These are phyloP conservation scores for Monilinia fructicola DNA, from an alignment of 2,329 filamentous ascomycete species.

Conservation along the genomic window DNA sequence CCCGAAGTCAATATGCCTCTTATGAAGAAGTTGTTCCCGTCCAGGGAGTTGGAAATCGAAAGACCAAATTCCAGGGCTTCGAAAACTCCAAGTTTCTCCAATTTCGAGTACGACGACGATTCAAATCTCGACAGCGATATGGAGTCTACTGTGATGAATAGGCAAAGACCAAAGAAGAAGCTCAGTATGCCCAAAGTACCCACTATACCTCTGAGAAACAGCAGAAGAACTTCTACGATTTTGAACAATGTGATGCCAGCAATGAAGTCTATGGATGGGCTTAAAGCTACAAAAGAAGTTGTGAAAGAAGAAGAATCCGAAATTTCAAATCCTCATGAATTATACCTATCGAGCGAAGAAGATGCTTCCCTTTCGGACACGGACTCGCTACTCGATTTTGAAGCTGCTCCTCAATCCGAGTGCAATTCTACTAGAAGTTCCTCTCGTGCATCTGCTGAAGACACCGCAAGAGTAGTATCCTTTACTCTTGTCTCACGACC, in stretches of 20 bases:
- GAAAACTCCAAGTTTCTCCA: conserved; percentile 28
- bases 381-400: conserved; percentile 51
- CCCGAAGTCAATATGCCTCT: conserved; percentile 31
- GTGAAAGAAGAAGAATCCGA: conserved; percentile 24
- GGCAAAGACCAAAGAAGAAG: conserved; percentile 31
- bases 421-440: conserved; percentile 39
- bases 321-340: conserved; percentile 50
- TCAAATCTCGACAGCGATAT: conserved; percentile 36
- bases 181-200: conserved; percentile 31
- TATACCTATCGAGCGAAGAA: conserved; percentile 66
- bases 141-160: conserved; percentile 36
- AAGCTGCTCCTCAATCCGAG: conserved; percentile 37
- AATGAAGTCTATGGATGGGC: conserved; percentile 34
- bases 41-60: conserved; percentile 27
- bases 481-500: conserved; percentile 61
- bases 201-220: conserved; percentile 33
- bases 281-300: conserved; percentile 28
- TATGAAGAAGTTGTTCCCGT: conserved; percentile 33
- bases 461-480: conserved; percentile 58
- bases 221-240: conserved; percentile 34
- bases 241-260: conserved; percentile 36
- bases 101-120: conserved; percentile 33
- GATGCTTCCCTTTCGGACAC: conserved; percentile 64
- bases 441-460: conserved; percentile 46
- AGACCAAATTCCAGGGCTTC: conserved; percentile 17